Evolutionary conservation across 163 green algal species (phyloP), one percentile per base, ranked within the genome.

Genomic region (Botryococcus braunii): DNA sequence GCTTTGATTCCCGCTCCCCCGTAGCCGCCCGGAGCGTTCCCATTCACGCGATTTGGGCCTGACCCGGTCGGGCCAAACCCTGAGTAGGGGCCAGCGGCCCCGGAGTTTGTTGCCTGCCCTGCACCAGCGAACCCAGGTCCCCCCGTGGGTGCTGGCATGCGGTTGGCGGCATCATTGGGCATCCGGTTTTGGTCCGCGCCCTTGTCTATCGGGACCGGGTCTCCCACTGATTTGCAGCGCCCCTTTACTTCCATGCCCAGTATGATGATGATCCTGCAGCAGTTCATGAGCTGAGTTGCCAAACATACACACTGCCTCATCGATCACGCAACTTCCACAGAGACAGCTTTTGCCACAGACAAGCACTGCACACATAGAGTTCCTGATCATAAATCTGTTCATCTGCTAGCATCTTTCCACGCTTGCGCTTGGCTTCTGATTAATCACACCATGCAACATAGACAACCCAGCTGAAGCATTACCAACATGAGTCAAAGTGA

Each of bases 211-310:
- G 25, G n/a, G 34, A 6, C 38, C n/a, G 34, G 32, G 35, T 67
- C 60, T 17, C 3, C 62, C 4, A 68, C 3, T 1, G 17, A 60
- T 11, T 57, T 29, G 1, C 5, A 6, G 8, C 69, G 5, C 29
- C 61, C 70, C 0, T 87, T 11, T 4, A 88, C 65, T 3, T 76
- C 66, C 37, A 88, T 31, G 25, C 74, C 75, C 0, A 94, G 69
- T 7, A 92, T 65, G 65, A 94, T 93, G 35, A 93, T 50, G 25
- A 94, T 75, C 69, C 86, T 89, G 78, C 69, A 71, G 25, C 11
- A 35, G 46, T 17, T 21, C 17, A 21, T 17, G 17, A 21, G 46
- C 17, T 17, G 46, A 21, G 17, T 21, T 55, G 46, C 17, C 46
- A 55, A 34, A 63, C 8, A 58, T 38, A n/a, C n/a, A n/a, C 9